Evolutionary conservation across 1,284 basidiomycete species (phyloP).

Genomic region (Neotropicomus parvogracilis): DNA sequence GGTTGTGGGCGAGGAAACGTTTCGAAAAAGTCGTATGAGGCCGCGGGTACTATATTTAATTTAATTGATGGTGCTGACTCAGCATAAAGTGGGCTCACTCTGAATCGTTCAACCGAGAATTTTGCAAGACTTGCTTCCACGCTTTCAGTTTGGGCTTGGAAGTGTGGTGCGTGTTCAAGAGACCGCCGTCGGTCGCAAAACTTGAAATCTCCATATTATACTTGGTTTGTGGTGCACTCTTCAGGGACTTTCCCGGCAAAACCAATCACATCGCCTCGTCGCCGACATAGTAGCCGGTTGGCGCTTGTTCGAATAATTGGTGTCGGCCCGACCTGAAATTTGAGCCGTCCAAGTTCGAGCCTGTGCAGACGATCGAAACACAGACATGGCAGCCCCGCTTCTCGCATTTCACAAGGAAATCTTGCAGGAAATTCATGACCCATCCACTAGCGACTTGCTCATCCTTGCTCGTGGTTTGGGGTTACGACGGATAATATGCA

Average conservation of each 20-base stretch:
- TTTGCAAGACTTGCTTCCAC: not conserved
- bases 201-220: too few relatives aligned
- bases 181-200: too few relatives aligned
- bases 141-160: too few relatives aligned
- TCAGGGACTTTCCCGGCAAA: too few relatives aligned
- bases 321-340: not conserved
- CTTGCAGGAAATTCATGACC: constrained; percentile 68
- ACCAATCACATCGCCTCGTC: too few relatives aligned
- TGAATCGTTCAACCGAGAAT: not conserved
- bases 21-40: too few relatives aligned
- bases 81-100: constrained; percentile 15
- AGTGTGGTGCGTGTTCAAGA: too few relatives aligned
- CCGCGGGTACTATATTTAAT: too few relatives aligned
- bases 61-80: constrained; percentile 16
- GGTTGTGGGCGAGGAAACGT: constrained; percentile 2
- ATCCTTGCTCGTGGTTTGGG: constrained; percentile 87
- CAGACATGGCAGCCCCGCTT: constrained; percentile 35
- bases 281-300: too few relatives aligned
- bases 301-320: too few relatives aligned
- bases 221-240: too few relatives aligned
- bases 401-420: constrained; percentile 66
- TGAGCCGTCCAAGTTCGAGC: constrained; percentile 1
- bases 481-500: constrained; percentile 76
- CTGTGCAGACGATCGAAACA: not conserved
- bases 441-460: constrained; percentile 77